Base-by-base conservation (phyloP, 257 asterid species). In the Plectranthus barbatus region DNA sequence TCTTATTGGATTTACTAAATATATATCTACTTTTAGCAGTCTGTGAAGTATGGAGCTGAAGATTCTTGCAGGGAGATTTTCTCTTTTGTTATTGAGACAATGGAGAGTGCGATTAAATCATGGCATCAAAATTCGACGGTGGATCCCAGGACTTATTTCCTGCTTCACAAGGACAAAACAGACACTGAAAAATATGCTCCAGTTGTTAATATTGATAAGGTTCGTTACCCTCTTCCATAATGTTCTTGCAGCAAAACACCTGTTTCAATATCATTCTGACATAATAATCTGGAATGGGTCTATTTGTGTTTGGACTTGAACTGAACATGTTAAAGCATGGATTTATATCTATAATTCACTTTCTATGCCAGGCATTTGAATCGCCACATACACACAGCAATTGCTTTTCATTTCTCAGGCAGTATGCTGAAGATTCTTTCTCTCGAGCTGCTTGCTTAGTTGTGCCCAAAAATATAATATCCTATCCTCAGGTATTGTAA, bases 121-220 rank as follows among this genome's bases (percentile, higher is more conserved):
- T 93, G 99, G 94, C 97, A 93, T 74, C 90, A 77, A 77, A 84
- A 76, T 62, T 85, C 95, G 19, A 84, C 73, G 7, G 92, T 90
- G 76, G 97, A 87, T 51, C 83, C 96, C 10, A 85, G 94, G 80
- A 89, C 85, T 70, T 75, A 84, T 84, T 93, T 90, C 81, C 82
- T 90, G 62, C 88, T 87, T 23, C 61, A 85, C 72, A 87, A 83
- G 79, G 94, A 90, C 17, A 89, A 80, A 62, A 81, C 94, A 1
- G 94, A 90, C 69, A 80, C 93, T 10, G 93, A 87, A 46, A 93
- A 90, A 70, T 87, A 85, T 71, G 91, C 96, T 45, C 88, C 97
- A 5, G 84, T 66, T 40, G 99, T 87, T 44, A 93, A 93, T 80
- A 87, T 90, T 56, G 99, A 93, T 60, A 87, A 93, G 97, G 99